These are phyloP conservation scores for Tricholoma sp. DNA, from an alignment of 768 basidiomycete genomes.

Conservation along the genomic window DNA sequence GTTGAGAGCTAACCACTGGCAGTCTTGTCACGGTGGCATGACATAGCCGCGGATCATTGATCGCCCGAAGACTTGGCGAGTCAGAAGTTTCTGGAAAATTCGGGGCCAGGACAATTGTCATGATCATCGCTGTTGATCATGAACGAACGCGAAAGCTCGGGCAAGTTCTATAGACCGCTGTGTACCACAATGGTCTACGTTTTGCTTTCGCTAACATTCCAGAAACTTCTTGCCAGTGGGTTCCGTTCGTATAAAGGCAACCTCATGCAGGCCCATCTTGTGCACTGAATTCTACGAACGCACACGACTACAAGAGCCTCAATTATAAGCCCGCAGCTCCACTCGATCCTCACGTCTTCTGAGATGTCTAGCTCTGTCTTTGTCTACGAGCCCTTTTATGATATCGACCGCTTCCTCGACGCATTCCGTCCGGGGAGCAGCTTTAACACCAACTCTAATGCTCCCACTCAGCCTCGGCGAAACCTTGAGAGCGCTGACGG, in stretches of 20 bases:
- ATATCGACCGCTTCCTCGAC: conserved; percentile 40
- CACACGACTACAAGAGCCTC: not conserved
- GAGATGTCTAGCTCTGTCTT: conserved; percentile 15
- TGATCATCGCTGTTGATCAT: not conserved
- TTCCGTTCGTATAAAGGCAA: not conserved
- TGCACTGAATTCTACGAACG: not conserved
- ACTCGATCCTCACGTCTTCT: not conserved
- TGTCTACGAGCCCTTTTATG: conserved; percentile 38
- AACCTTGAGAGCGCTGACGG: not conserved
- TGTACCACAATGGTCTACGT: not conserved
- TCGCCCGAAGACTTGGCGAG: too few relatives aligned
- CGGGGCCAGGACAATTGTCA: too few relatives aligned
- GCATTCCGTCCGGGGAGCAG: conserved; percentile 20
- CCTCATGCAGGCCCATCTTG: too few relatives aligned
- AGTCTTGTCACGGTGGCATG: too few relatives aligned
- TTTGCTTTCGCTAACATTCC: not conserved
- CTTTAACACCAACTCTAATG: not conserved
- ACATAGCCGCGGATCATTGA: too few relatives aligned
- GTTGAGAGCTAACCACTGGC: too few relatives aligned
- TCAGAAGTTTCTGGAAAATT: too few relatives aligned
- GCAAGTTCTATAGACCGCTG: not conserved
- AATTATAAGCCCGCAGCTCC: too few relatives aligned
- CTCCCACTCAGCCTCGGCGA: not conserved
- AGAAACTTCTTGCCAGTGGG: not conserved
- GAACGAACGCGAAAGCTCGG: not conserved